A percentile compares a stretch with the other conserved stretches of the same genome.
Evolutionary conservation across 2,329 filamentous ascomycete species (phyloP).

Genomic region (Pseudogymnoascus sp.): DNA sequence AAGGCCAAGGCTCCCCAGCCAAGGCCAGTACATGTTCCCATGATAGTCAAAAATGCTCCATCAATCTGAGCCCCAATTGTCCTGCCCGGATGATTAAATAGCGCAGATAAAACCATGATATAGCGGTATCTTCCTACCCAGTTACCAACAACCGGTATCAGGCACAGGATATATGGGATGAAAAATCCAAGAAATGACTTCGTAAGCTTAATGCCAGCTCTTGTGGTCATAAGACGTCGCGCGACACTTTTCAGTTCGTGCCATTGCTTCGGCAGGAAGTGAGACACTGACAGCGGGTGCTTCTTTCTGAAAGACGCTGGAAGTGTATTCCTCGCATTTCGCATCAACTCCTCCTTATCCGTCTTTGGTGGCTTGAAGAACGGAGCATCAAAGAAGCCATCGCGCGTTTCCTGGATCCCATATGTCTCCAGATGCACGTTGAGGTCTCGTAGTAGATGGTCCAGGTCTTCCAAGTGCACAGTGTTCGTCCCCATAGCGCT

Average conservation of each 20-base stretch:
- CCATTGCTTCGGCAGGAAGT: conserved; percentile 42
- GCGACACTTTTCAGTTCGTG: conserved; percentile 37
- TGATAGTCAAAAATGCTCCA: conserved; percentile 44
- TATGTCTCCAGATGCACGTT: conserved; percentile 35
- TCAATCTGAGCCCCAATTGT: conserved; percentile 52
- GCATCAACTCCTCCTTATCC: conserved; percentile 34
- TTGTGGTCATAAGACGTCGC: conserved; percentile 38
- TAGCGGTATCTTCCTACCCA: conserved; percentile 49
- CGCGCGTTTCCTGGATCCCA: conserved; percentile 35
- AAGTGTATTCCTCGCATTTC: conserved; percentile 38
- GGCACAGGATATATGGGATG: conserved; percentile 47
- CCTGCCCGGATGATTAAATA: conserved; percentile 51
- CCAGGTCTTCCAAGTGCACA: conserved; percentile 16
- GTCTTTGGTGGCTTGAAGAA: conserved; percentile 36
- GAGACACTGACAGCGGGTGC: conserved; percentile 37
- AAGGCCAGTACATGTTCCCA: conserved; percentile 46
- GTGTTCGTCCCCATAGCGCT: neutral
- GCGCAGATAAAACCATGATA: conserved; percentile 49
- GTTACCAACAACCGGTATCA: conserved; percentile 40
- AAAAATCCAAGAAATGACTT: conserved; percentile 53
- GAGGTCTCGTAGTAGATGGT: conserved; percentile 27
- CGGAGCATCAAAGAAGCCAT: conserved; percentile 38
- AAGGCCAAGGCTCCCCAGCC: conserved; percentile 50
- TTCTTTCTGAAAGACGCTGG: conserved; percentile 40
- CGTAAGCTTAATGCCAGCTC: conserved; percentile 43